Evolutionary conservation across 1,139 yeast species (phyloP), one percentile per base, ranked within the genome.

Genomic region (Candida sojae): DNA sequence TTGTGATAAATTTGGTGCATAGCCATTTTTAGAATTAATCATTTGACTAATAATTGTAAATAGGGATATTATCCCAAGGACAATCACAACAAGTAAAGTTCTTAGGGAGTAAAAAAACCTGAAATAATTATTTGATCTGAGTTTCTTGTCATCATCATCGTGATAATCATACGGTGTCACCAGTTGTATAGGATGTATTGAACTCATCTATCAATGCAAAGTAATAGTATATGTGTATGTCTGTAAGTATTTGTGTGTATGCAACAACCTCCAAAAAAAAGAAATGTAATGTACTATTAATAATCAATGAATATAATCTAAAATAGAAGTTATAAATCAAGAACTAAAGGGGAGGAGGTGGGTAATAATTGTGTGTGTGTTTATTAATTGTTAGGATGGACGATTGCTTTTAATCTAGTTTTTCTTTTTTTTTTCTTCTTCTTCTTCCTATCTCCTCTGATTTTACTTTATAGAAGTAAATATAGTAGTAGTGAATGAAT

Each of bases 1-100:
- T n/a, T 49, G 50, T 3, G 51, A 40, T 48, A 68, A 65, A 37
- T 62, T 53, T 1, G 73, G 73, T 1, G 54, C 52, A 44, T 67
- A 68, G 12, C 58, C 39, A 36, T 31, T 32, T 12, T 42, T 42
- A 6, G 36, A 23, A 35, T 35, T 44, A 6, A 34, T n/a, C 5
- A 45, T 9, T 37, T 45, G 45, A 31, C 17, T 30, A 12, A 45
- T 35, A 11, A 44, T 30, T 17, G 48, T 29, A 25, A 42, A 36
- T 44, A 57, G 33, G 30, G 52, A 43, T 29, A 46, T 42, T 26
- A 35, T 33, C n/a, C 46, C 36, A 17, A 52, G 30, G 6, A 48
- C 47, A 4, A 47, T 17, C 29, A 28, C 34, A 13, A 42, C 26
- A 11, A 42, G 9, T 17, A 42, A 13, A 6, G 44, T 42, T 42